Evolutionary conservation across 257 asterid genomes (phyloP).

Genomic region (Asclepias syriaca): DNA sequence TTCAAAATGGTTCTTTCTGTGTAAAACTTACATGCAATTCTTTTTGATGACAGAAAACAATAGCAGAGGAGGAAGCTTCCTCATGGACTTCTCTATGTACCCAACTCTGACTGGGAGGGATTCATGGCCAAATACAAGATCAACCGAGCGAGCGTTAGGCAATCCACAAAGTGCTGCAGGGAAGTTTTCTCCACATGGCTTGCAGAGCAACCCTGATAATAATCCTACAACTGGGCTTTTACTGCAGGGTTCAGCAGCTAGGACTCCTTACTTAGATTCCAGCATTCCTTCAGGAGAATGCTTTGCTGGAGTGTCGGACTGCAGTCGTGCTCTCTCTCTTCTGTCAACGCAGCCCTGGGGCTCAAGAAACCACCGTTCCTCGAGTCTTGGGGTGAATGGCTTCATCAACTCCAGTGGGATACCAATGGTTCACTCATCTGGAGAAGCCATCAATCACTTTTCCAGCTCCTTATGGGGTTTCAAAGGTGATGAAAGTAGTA

Average conservation of each 20-base stretch:
- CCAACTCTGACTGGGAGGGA: constrained; percentile 37
- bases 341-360: constrained; percentile 91
- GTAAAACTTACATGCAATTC: neutral
- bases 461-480: constrained; percentile 42
- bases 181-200: constrained; percentile 39
- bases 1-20: neutral
- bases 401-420: constrained; percentile 28
- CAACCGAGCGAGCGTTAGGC: constrained; percentile 34
- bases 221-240: constrained; percentile 37
- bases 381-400: constrained; percentile 40
- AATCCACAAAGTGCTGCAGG: constrained; percentile 33
- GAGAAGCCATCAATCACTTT: constrained; percentile 36
- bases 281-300: constrained; percentile 47
- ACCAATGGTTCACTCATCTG: constrained; percentile 43
- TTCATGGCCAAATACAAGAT: constrained; percentile 36
- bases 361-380: constrained; percentile 52
- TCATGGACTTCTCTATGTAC: constrained; percentile 65
- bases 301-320: constrained; percentile 44
- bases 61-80: constrained; percentile 51
- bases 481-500: constrained; percentile 37
- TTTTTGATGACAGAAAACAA: constrained; percentile 43
- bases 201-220: constrained; percentile 51
- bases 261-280: constrained; percentile 32
- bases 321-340: constrained; percentile 96
- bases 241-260: constrained; percentile 35